Evolutionary conservation across 371 early-diverging fungal genomes (phyloP).

Genomic region (Rhizopus arrhizus): DNA sequence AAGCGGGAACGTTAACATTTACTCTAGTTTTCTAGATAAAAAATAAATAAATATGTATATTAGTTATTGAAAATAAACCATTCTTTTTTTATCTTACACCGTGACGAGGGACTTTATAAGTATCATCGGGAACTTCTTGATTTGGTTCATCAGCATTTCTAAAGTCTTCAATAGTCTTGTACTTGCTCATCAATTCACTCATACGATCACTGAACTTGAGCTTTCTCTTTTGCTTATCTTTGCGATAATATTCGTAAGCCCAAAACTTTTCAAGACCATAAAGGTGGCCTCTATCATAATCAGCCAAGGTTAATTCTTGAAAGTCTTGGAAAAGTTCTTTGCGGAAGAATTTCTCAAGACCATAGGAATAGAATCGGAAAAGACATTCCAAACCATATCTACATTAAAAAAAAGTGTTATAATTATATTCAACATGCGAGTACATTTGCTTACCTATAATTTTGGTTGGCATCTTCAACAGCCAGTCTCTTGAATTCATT

Average conservation of each 20-base stretch:
- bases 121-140: constrained; percentile 30
- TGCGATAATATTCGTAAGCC: constrained; percentile 92
- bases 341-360: constrained; percentile 89
- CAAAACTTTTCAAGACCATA: constrained; percentile 97
- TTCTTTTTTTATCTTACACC: constrained; percentile 38
- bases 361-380: constrained; percentile 96
- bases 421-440: background rate
- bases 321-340: constrained; percentile 88
- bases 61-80: no score
- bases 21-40: constrained; percentile 38
- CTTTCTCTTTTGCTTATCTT: constrained; percentile 78
- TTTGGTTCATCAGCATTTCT: constrained; percentile 52
- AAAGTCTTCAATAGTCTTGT: constrained; percentile 76
- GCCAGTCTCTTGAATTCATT: constrained; percentile 89
- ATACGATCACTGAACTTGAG: constrained; percentile 69
- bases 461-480: constrained; percentile 85
- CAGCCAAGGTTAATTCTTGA: constrained; percentile 82
- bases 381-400: constrained; percentile 92
- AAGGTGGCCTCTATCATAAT: constrained; percentile 74
- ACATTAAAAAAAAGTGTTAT: background rate
- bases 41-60: background rate
- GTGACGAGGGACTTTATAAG: constrained; percentile 54
- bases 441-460: constrained; percentile 64
- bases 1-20: constrained; percentile 46
- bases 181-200: constrained; percentile 63